A percentile compares a stretch with the other conserved stretches of the same genome.
phyloP scores from a whole-genome alignment of 108 stramenopile genomes.

The Cyclostephanos invisitatus region DNA sequence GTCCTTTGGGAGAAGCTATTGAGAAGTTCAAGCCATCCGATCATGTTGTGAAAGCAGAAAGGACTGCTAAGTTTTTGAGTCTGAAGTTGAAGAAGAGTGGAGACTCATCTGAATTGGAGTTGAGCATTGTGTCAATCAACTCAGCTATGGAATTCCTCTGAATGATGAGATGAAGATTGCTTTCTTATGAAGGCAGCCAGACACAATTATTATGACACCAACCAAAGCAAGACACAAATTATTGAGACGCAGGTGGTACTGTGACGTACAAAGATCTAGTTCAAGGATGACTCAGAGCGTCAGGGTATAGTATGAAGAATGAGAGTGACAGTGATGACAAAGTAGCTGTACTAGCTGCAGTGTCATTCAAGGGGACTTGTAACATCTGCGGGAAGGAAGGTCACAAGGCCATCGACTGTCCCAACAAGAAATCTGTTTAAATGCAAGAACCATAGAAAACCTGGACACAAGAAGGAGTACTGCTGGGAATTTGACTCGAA shows the following conservation, averaged over 20 bases:
- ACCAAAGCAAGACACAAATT: background rate
- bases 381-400: background rate
- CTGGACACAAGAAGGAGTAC: too few species aligned
- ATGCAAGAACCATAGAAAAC: too few species aligned
- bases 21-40: background rate
- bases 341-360: background rate
- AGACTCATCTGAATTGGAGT: background rate
- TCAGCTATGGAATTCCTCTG: background rate
- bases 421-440: background rate
- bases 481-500: too few species aligned
- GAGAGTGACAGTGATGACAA: background rate
- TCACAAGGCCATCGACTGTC: background rate
- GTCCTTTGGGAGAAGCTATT: background rate
- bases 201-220: background rate
- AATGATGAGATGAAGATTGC: too few species aligned
- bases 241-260: background rate
- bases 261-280: background rate
- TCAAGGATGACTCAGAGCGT: too few species aligned
- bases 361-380: background rate
- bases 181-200: background rate
- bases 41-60: background rate
- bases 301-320: too few species aligned
- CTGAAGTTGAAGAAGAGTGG: background rate
- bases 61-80: background rate
- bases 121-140: background rate